Percentiles rank a stretch among this genome's conserved stretches.
Evolutionary conservation across 2,329 filamentous ascomycete species (phyloP).

Genomic region (Hawksworthiomyces lignivorus): DNA sequence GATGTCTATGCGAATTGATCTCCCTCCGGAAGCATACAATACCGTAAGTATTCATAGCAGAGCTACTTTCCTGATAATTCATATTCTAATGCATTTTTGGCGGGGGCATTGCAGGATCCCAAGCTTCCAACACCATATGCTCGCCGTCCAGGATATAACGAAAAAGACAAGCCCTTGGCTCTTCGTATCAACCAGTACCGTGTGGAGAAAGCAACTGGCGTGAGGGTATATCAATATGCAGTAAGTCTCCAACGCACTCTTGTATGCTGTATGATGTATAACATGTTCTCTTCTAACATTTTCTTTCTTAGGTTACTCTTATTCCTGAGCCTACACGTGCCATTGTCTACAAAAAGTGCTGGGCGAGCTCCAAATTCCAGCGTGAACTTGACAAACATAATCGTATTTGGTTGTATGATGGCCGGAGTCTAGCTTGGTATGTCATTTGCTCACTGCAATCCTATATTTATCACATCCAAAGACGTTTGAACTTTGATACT

Average conservation of each 20-base stretch:
- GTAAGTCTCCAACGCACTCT: slow-evolving; percentile 41
- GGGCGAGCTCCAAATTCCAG: slow-evolving; percentile 58
- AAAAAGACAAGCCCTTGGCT: slow-evolving; percentile 44
- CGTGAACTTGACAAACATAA: slow-evolving; percentile 40
- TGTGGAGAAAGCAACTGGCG: slow-evolving; percentile 9
- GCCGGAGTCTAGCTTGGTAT: slow-evolving; percentile 79
- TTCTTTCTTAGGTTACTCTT: slow-evolving; percentile 50
- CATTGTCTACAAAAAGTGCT: slow-evolving; percentile 66
- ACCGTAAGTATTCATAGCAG: slow-evolving; percentile 23
- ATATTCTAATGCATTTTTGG: slow-evolving; percentile 11
- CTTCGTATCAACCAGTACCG: slow-evolving; percentile 43
- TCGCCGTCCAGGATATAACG: slow-evolving; percentile 49
- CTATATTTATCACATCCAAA: no score
- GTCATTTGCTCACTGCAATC: no score
- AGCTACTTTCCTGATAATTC: neutral
- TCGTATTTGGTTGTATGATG: slow-evolving; percentile 65
- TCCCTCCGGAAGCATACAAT: slow-evolving; percentile 50
- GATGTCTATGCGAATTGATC: slow-evolving; percentile 41
- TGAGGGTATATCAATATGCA: slow-evolving; percentile 72
- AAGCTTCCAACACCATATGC: slow-evolving; percentile 32
- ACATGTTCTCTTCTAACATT: no score
- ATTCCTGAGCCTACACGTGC: slow-evolving; percentile 53
- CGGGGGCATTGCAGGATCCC: slow-evolving; percentile 16
- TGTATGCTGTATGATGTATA: neutral
- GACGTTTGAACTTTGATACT: no score